These are phyloP conservation scores for Aspergillus tubingensis DNA, from an alignment of 2,329 filamentous ascomycete genomes.

Conservation along the genomic window DNA sequence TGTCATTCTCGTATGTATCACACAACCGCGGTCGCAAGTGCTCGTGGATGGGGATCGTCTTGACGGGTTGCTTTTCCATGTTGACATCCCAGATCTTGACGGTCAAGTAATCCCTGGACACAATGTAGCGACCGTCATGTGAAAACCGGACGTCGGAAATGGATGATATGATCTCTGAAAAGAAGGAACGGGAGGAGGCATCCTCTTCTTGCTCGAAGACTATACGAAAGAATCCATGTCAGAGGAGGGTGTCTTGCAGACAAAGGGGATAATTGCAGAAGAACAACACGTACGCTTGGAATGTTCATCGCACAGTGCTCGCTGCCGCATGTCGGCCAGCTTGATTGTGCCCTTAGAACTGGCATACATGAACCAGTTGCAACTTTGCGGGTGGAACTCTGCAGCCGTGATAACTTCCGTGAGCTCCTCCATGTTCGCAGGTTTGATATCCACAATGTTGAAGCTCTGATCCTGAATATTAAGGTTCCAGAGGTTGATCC, in stretches of 20 bases:
- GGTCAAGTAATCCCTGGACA: conserved; percentile 95
- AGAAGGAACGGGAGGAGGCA: conserved; percentile 94
- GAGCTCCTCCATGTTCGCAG: conserved; percentile 98
- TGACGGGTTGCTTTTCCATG: conserved; percentile 96
- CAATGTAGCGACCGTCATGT: conserved; percentile 91
- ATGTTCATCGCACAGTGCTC: conserved; percentile 92
- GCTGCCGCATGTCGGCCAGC: conserved; percentile 96
- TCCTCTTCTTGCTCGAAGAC: conserved; percentile 99
- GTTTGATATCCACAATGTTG: conserved; percentile 99
- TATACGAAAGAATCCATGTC: conserved; percentile 42
- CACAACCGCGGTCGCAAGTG: conserved; percentile 91
- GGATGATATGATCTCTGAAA: conserved; percentile 98
- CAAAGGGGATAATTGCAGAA: background rate
- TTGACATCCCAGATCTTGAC: conserved; percentile 99
- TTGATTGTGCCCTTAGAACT: conserved; percentile 99
- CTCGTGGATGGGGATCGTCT: conserved; percentile 98
- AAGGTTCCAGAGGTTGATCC: conserved; percentile 98
- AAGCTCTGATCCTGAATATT: conserved; percentile 99
- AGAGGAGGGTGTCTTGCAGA: conserved; percentile 12
- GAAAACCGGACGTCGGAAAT: conserved; percentile 99
- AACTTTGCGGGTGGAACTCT: conserved; percentile 94
- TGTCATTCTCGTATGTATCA: conserved; percentile 99
- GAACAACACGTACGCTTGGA: conserved; percentile 76
- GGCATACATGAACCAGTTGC: conserved; percentile 99
- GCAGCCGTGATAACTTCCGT: conserved; percentile 98